Evolutionary conservation across 306 rosid species (phyloP).

Genomic region (Hylodesmum podocarpum): DNA sequence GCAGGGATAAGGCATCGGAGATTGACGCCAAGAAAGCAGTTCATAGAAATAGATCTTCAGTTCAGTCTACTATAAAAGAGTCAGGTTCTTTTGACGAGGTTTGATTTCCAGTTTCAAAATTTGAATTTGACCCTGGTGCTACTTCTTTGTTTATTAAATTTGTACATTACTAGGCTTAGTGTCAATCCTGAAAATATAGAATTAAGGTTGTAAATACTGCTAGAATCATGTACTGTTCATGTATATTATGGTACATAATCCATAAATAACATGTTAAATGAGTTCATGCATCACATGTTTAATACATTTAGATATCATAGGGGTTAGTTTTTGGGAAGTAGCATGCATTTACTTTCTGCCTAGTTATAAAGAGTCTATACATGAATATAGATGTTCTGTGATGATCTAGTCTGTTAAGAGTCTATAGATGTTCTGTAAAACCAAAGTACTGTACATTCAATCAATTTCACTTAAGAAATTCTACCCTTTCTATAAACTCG

Average conservation of each 20-base stretch:
- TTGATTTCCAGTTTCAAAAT: conserved; percentile 21
- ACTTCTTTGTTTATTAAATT: conserved; percentile 18
- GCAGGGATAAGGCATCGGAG: conserved; percentile 64
- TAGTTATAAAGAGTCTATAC: background rate
- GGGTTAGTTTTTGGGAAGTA: background rate
- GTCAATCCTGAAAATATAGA: conserved; percentile 9
- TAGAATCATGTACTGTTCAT: background rate
- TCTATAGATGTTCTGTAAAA: background rate
- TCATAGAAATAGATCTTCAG: conserved; percentile 46
- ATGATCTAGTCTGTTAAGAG: background rate
- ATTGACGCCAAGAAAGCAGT: conserved; percentile 32
- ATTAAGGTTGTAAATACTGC: background rate
- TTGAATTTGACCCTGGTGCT: conserved; percentile 5
- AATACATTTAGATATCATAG: background rate
- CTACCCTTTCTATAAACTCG: background rate
- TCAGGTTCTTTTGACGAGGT: conserved; percentile 91
- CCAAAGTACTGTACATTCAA: background rate
- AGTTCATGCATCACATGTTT: background rate
- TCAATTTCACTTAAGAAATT: background rate
- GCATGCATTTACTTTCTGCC: background rate
- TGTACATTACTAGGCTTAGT: background rate
- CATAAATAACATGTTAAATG: background rate
- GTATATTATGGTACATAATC: too few relatives aligned
- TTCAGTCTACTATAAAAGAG: conserved; percentile 46
- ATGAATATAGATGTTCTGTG: background rate